phyloP scores from a whole-genome alignment of 2,329 filamentous ascomycete species.

The Penicillium capsulatum region DNA sequence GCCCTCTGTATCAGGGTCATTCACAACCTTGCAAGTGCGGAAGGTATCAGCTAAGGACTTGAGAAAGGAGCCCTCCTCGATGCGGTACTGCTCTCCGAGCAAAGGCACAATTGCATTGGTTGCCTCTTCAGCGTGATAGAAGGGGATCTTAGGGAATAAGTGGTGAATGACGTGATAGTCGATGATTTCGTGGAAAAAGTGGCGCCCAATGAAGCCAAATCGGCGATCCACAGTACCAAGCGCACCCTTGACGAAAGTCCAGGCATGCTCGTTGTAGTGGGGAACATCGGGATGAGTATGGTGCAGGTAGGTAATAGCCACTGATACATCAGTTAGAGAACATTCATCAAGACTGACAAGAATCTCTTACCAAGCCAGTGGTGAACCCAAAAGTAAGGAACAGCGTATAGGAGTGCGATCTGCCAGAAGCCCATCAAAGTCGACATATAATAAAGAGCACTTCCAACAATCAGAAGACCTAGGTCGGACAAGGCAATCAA shows the following conservation, averaged over 20 bases:
- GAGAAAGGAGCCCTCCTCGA: conserved; percentile 12
- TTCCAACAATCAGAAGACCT: conserved; percentile 51
- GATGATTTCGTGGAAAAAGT: conserved; percentile 63
- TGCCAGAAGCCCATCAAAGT: conserved; percentile 54
- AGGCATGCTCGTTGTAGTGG: conserved; percentile 55
- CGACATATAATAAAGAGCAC: conserved; percentile 51
- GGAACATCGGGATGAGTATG: conserved; percentile 59
- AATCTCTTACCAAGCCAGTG: conserved; percentile 60
- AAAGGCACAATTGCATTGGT: conserved; percentile 52
- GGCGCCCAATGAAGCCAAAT: conserved; percentile 58
- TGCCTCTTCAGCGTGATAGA: conserved; percentile 58
- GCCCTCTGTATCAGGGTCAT: conserved; percentile 11
- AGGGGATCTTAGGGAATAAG: conserved; percentile 57
- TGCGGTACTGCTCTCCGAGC: conserved; percentile 39
- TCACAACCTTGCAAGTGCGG: conserved; percentile 12
- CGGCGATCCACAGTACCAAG: conserved; percentile 60
- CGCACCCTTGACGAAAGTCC: conserved; percentile 60
- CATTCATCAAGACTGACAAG: background rate
- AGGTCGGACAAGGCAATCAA: conserved; percentile 58
- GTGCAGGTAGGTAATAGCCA: conserved; percentile 71
- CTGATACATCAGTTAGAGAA: conserved; percentile 32
- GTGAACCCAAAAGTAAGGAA: conserved; percentile 66
- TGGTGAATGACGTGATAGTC: conserved; percentile 62
- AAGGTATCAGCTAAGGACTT: conserved; percentile 13
- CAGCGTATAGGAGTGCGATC: conserved; percentile 56